Conservation (phyloP, 208 protist genomes). For the Trichomonas gallinae region DNA sequence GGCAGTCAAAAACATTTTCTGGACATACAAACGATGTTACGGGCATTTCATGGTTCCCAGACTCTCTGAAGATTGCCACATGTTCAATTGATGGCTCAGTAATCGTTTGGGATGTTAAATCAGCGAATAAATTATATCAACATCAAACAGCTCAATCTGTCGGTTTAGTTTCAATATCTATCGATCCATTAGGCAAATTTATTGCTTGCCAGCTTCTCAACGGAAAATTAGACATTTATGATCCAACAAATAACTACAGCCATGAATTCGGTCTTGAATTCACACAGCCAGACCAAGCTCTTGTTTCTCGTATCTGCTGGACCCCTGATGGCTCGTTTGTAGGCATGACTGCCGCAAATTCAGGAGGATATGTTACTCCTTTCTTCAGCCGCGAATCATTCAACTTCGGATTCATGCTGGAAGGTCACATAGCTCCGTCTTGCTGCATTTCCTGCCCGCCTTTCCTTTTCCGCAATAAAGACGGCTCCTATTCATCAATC, state of each 20-base stretch:
- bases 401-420: neutral
- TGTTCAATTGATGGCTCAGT: neutral
- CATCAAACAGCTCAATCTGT: neutral
- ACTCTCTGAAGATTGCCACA: neutral
- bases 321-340: neutral
- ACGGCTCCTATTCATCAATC: neutral
- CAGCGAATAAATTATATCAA: neutral
- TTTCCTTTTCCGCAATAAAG: neutral
- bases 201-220: neutral
- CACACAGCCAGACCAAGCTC: neutral
- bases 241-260: neutral
- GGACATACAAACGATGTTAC: neutral
- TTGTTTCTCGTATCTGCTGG: neutral
- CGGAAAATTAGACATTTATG: neutral
- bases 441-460: neutral
- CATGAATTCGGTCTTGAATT: neutral
- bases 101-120: slow-evolving; percentile 1
- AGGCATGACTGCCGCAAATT: neutral
- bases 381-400: neutral
- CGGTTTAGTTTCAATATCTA: neutral
- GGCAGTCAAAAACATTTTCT: neutral
- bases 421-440: neutral
- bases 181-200: neutral
- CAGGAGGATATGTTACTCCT: neutral
- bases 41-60: neutral